Evolutionary conservation across 2,329 filamentous ascomycete species (phyloP), one percentile per base, ranked within the genome.

Genomic region (Xylaria sp.): DNA sequence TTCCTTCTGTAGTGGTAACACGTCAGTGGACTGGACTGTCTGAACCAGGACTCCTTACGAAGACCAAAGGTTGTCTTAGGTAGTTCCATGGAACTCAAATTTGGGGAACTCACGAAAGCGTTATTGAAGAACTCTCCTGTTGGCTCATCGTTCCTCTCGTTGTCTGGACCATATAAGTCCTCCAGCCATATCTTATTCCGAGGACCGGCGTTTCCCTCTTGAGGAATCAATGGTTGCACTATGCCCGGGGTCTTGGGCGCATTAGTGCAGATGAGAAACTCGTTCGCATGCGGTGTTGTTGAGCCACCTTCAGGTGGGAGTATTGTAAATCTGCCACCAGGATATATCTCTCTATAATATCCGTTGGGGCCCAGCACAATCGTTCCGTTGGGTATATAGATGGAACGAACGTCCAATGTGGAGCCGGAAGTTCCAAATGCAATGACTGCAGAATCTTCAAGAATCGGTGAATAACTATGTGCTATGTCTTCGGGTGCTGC

Each of bases 241-340:
- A 2, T 8, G 3, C 17, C 6, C 19, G 37, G 21, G 8, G 19
- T 5, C 16, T 18, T 48, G 4, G 38, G 26, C n/a, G 38, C 20
- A 37, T 52, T 57, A n/a, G 48, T 29, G 11, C 46, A 48, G 7
- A 57, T 40, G 3, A 41, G 17, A 13, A 48, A 41, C 4, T 44
- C 16, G 7, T 41, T 11, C 20, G 37, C 8, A 4, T 44, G 19
- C 5, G 13, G 18, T 13, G 45, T 18, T 5, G 26, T 11, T 9
- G 38, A 34, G 9, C n/a, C 7, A 18, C 20, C 13, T 2, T 16
- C 7, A 13, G 48, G 47, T 18, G 46, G 43, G 9, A 47, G 7
- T 7, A 57, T 9, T 1, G 21, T 47, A 39, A 53, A 57, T 11
- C 13, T 20, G 19, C 54, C 54, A 17, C 21, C 11, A 17, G 44